These are phyloP conservation scores for Hymenochaete sp. DNA, from an alignment of 1,284 basidiomycete species.

Conservation along the genomic window DNA sequence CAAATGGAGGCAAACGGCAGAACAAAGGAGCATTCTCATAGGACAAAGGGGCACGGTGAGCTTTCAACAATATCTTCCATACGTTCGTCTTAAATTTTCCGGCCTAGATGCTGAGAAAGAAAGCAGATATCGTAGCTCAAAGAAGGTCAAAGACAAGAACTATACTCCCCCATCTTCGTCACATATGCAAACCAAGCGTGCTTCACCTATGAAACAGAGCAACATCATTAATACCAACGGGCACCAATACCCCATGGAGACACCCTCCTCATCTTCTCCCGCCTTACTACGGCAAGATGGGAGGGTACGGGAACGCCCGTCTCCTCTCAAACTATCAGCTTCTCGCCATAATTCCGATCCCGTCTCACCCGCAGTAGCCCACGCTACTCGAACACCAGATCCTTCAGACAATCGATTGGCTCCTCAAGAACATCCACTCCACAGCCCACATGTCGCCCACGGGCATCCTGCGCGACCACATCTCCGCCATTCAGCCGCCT, in stretches of 20 bases:
- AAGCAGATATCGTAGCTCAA: too few relatives aligned
- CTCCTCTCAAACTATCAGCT: constrained; percentile 4
- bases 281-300: too few relatives aligned
- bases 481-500: background rate
- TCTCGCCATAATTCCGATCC: constrained; percentile 4
- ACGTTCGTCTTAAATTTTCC: background rate
- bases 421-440: background rate
- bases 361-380: constrained; percentile 3
- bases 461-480: background rate
- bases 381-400: constrained; percentile 2
- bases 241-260: too few relatives aligned
- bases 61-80: background rate
- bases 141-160: too few relatives aligned
- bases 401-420: background rate
- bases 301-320: constrained; percentile 5
- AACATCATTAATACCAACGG: too few relatives aligned
- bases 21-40: background rate
- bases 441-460: too few relatives aligned
- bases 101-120: too few relatives aligned
- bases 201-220: too few relatives aligned
- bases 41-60: constrained; percentile 6
- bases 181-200: too few relatives aligned
- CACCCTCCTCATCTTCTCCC: too few relatives aligned
- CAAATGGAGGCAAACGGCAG: constrained; percentile 16
- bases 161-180: too few relatives aligned